Base-by-base conservation (phyloP, 306 rosid genomes). In the Inga oerstediana region DNA sequence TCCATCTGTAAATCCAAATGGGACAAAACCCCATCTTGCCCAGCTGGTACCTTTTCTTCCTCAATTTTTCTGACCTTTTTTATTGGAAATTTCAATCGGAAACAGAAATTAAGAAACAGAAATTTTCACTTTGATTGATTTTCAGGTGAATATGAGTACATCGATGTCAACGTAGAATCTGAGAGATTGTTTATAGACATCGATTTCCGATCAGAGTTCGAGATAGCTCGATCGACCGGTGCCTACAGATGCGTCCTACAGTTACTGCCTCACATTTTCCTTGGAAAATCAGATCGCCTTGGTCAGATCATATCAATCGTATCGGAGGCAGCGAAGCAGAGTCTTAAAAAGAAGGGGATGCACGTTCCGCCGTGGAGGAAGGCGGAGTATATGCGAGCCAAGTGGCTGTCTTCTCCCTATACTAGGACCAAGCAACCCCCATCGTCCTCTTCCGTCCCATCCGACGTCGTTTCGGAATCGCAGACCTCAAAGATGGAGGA, bases 271-370 rank as follows among this genome's bases (percentile, higher is more conserved):
- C 88, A 69, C 91, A 86, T 94, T 74, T 97, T 92, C 85, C 95
- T 97, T 30, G 99, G 98, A 0, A 92, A 91, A 84, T 59, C 97
- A 2, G 98, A 97, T 85, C 97, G 99, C 34, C 87, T 97, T 10
- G 79, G 87, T 20, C 98, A 90, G 84, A 91, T 97, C 74, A 90
- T 94, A 20, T 80, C 97, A 32, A 84, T 89, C 62, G 91, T 92
- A 2, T 88, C 99, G 66, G 97, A 94, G 86, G 97, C 97, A 6
- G 97, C 97, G 30, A 92, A 84, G 43, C 95, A 87, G 84, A 97
- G 99, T 78, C 69, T 97, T 81, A 96, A 96, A 91, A 97, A 90
- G 97, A 97, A 97, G 69, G 99, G 98, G 5, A 94, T 97, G 99
- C 99, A 88, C 65, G 80, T 97, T 61, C 99, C 99, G 73, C 99